Evolutionary conservation across 305 asterid genomes (phyloP).

Genomic region (Solanum aculeatissimum): DNA sequence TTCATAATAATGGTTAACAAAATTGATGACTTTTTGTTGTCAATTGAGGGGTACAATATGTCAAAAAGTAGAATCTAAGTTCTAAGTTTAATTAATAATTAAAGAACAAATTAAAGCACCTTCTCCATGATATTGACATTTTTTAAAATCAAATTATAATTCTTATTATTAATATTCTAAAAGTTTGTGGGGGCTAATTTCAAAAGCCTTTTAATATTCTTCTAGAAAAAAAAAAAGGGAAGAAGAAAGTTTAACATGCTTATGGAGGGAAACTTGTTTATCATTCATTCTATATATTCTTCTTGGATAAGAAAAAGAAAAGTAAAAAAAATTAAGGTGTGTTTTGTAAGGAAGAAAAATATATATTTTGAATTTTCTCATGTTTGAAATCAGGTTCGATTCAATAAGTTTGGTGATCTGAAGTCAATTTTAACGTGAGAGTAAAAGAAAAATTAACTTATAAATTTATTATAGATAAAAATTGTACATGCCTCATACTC

Average conservation of each 20-base stretch:
- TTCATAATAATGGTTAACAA: conserved; percentile 2
- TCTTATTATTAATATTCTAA: background rate
- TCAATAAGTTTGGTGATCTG: background rate
- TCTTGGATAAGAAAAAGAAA: background rate
- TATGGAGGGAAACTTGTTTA: conserved; percentile 8
- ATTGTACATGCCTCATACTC: background rate
- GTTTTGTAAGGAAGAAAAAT: background rate
- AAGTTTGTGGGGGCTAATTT: conserved; percentile 1
- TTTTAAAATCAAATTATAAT: background rate
- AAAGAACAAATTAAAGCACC: conserved; percentile 3
- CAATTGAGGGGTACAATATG: background rate
- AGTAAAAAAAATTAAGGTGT: background rate
- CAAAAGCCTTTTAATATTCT: conserved; percentile 5
- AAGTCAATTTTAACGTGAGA: background rate
- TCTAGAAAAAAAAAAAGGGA: background rate
- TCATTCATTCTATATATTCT: background rate
- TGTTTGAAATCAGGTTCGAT: background rate
- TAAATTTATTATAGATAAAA: too few relatives aligned
- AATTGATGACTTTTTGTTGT: conserved; percentile 13
- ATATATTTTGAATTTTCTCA: background rate
- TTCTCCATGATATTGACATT: conserved; percentile 11
- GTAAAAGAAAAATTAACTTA: too few relatives aligned
- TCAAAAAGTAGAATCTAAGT: conserved; percentile 8
- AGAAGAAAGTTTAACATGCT: background rate
- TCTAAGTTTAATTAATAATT: background rate